Base-by-base conservation (phyloP, 495 filamentous ascomycete genomes). In the Xylaria nigripes region DNA sequence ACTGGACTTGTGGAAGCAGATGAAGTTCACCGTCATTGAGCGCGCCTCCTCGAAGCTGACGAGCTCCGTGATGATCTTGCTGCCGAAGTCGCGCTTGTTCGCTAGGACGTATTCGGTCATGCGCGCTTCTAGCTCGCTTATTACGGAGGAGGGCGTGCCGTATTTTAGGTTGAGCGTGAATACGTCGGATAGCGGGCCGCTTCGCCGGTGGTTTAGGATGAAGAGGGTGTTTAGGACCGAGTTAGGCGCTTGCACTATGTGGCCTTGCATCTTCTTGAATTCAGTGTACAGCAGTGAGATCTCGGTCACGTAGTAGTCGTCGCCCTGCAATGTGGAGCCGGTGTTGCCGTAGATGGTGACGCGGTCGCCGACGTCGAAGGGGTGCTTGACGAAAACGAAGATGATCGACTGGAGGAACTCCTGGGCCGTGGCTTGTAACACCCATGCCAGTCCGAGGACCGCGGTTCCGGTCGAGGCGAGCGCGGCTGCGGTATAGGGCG, bases 351-450 rank as follows among this genome's bases (percentile, higher is more conserved):
- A 95, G 27, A 97, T 79, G 18, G 87, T 87, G 2, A 97, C 89
- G 50, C 92, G 83, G 68, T 97, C 92, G 56, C 92, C 92, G 13
- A 96, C 93, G 67, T 97, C 93, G 60, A 96, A 97, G 4, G 92
- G 92, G 67, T 97, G 92, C 74, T 97, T 97, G 64, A 97, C 87
- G 61, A 97, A 95, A 55, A 97, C 91, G 62, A 97, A 97, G 57
- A 96, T 86, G 58, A 92, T 78, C 2, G 89, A 94, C 63, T 94
- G 74, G 1, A 96, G 77, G 58, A 96, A 95, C 61, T 96, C 93
- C 64, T 96, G 90, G 0, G 92, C 92, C 0, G 93, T 97, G 2
- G 86, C 86, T 32, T 88, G 86, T 62, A 97, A 87, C 23, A 96
- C 73, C 92, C 93, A 97, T 1, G 89, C 90, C 8, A 96, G 76